Conservation (phyloP, 2,329 filamentous ascomycete species). For the Colletotrichum sp. region DNA sequence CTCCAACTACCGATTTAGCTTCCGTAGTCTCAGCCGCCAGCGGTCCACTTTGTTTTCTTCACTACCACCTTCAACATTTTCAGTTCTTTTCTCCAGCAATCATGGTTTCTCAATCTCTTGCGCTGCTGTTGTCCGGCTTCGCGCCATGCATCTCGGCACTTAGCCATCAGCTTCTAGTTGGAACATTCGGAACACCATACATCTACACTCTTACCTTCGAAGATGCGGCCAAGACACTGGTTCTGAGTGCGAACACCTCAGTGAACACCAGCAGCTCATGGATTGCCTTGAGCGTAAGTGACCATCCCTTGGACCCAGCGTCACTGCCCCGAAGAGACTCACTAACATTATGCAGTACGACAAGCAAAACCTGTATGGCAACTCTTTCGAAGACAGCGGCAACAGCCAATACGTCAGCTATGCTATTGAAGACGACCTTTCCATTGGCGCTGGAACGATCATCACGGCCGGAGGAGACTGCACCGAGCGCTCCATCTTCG, state of each 20-base stretch:
- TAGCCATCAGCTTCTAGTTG: background rate
- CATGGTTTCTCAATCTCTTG: background rate
- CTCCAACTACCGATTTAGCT: background rate
- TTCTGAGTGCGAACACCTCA: background rate
- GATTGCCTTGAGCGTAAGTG: background rate
- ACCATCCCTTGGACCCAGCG: background rate
- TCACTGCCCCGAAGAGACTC: background rate
- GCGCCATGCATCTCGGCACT: background rate
- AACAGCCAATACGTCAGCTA: background rate
- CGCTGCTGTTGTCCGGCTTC: background rate
- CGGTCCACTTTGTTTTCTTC: background rate
- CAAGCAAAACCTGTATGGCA: background rate
- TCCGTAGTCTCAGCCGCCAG: background rate
- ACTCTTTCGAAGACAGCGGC: background rate
- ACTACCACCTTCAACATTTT: background rate
- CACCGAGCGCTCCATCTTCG: background rate
- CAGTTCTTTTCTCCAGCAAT: background rate
- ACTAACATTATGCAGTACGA: background rate
- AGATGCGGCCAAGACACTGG: background rate
- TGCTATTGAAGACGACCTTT: background rate
- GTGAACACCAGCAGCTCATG: background rate
- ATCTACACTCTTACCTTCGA: background rate
- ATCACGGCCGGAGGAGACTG: background rate
- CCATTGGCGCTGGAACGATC: background rate
- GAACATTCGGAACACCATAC: background rate